These are phyloP conservation scores for Aspergillus clavatus DNA, from an alignment of 2,329 filamentous ascomycete genomes.

Conservation along the genomic window DNA sequence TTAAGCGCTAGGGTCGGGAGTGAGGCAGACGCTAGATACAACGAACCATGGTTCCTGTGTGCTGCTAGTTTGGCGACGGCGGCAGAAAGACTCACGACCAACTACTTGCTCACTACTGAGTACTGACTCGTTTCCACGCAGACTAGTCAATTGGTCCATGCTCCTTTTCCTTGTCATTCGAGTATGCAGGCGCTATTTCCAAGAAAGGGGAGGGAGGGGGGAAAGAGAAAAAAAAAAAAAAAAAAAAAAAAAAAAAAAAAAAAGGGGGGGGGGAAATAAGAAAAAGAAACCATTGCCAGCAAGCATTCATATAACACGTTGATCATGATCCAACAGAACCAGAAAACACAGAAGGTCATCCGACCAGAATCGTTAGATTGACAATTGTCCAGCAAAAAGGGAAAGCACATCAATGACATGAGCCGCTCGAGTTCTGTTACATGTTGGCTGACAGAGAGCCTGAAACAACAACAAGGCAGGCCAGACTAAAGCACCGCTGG, in stretches of 20 bases:
- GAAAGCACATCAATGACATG: not conserved
- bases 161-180: no score
- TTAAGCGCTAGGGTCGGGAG: not conserved
- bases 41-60: slow-evolving; percentile 1
- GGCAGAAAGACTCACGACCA: no score
- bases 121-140: not conserved
- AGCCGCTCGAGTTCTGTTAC: slow-evolving; percentile 2
- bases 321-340: slow-evolving; percentile 8
- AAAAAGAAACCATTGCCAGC: slow-evolving; percentile 5
- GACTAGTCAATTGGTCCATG: not conserved
- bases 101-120: no score
- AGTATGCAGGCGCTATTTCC: not conserved
- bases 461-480: not conserved
- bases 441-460: not conserved
- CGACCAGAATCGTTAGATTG: not conserved
- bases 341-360: not conserved
- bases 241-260: no score
- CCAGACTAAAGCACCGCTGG: not conserved
- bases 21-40: not conserved
- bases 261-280: no score
- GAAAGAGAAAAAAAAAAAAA: no score
- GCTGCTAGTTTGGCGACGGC: no score
- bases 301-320: slow-evolving; percentile 12
- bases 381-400: slow-evolving; percentile 1
- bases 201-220: no score